These are phyloP conservation scores for Bolboschoenoplectus hybrid DNA, from an alignment of 202 grass and related monocot genomes.

Conservation along the genomic window DNA sequence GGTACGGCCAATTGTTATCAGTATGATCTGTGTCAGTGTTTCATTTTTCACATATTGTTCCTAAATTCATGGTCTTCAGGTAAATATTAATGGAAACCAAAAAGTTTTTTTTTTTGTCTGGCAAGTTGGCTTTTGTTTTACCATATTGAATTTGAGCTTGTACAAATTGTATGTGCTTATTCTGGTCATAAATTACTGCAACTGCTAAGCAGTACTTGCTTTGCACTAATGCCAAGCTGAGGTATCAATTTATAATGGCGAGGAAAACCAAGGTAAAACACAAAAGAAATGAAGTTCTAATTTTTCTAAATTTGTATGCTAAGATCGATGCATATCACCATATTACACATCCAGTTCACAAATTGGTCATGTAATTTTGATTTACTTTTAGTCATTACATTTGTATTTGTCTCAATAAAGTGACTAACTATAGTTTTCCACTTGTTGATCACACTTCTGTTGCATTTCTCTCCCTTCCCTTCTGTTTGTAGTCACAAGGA, in stretches of 20 bases:
- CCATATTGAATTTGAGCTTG: background rate
- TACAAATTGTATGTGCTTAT: background rate
- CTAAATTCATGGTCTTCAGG: background rate
- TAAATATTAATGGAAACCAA: background rate
- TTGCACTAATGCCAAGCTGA: background rate
- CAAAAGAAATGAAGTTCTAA: background rate
- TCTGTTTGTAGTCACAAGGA: too few relatives aligned
- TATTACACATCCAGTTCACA: background rate
- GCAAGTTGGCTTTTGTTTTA: background rate
- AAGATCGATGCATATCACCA: background rate
- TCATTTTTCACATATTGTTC: background rate
- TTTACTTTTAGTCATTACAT: background rate
- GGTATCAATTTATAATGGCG: background rate
- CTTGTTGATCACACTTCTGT: too few relatives aligned
- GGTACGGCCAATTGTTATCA: background rate
- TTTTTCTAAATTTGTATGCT: background rate
- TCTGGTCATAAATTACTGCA: background rate
- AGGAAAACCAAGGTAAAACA: background rate
- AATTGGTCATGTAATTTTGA: background rate
- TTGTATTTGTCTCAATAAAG: conserved; percentile 26
- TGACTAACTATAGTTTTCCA: conserved; percentile 19
- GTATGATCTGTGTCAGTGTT: background rate
- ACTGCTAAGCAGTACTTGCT: background rate
- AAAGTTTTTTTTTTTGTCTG: background rate
- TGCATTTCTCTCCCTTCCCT: too few relatives aligned